These are phyloP conservation scores for Nitzschia sp. DNA, from an alignment of 108 stramenopile species.

Conservation along the genomic window DNA sequence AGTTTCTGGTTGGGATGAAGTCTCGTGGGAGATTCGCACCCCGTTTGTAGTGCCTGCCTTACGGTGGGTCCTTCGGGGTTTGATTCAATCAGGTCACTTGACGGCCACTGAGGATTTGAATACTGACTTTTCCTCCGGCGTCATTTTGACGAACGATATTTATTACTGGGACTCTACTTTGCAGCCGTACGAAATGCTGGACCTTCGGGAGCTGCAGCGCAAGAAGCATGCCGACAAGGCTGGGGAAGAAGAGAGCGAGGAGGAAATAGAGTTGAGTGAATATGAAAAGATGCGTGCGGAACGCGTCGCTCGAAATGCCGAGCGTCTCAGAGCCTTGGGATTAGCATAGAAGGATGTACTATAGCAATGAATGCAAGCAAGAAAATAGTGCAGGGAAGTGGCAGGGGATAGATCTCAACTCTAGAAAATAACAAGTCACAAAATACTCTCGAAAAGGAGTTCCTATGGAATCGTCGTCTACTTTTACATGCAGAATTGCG, in stretches of 20 bases:
- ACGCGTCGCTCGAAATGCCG: slow-evolving; percentile 82
- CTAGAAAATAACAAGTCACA: too few relatives aligned
- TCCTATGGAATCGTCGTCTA: slow-evolving; percentile 40
- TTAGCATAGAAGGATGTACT: slow-evolving; percentile 51
- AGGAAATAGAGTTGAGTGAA: slow-evolving; percentile 82
- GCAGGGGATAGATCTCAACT: background rate
- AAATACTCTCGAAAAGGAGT: background rate
- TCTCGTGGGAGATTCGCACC: slow-evolving; percentile 81
- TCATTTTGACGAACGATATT: slow-evolving; percentile 57
- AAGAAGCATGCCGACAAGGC: slow-evolving; percentile 45
- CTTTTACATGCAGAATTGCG: too few relatives aligned
- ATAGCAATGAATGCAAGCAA: background rate
- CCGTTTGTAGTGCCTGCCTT: slow-evolving; percentile 71
- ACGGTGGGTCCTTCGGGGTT: slow-evolving; percentile 83
- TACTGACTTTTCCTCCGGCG: slow-evolving; percentile 49
- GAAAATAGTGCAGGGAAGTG: too few relatives aligned
- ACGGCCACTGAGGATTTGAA: slow-evolving; percentile 60
- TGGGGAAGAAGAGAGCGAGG: slow-evolving; percentile 47
- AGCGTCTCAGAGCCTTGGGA: slow-evolving; percentile 79
- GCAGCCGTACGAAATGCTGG: slow-evolving; percentile 65
- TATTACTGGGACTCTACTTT: slow-evolving; percentile 57
- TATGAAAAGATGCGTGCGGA: slow-evolving; percentile 88
- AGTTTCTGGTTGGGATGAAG: slow-evolving; percentile 13
- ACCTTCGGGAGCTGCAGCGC: slow-evolving; percentile 62
- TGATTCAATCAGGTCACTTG: slow-evolving; percentile 78